Base-by-base conservation (phyloP, 108 stramenopile genomes). In the Conticribra guillardii region DNA sequence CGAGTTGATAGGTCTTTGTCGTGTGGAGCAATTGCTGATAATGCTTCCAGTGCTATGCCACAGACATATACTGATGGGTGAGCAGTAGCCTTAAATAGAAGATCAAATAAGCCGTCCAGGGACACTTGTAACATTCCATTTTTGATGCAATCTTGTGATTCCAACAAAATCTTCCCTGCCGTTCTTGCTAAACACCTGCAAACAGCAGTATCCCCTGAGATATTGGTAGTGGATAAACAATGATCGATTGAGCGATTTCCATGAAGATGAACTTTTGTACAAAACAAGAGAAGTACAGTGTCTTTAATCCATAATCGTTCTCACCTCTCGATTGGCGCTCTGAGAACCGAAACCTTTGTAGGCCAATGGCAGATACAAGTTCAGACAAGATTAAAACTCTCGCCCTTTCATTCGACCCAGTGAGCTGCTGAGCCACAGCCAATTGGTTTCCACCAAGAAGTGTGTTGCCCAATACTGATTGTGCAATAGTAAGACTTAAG, bases 341-440 rank as follows among this genome's bases (percentile, higher is more conserved):
- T 9, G 53, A 64, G 60, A 92, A 92, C 9, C 91, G 88, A 60
- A 88, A 87, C 47, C 88, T 66, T 56, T 92, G 91, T 30, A 86
- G 57, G 4, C 85, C 88, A 53, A 92, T 71, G 17, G 88, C 84
- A 3, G 85, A 82, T 24, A 84, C 69, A 14, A 92, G 59, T 51
- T 92, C 88, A 44, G 67, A 67, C 41, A 92, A 26, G 22, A 89
- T 85, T 14, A 52, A 54, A 24, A 69, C 62, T 71, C 87, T 76
- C 41, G 82, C 84, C 52, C 76, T 89, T 9, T 69, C 71, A 51
- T 89, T 87, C 29, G 86, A 53, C 62, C 64, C 67, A 16, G 66
- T 53, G 44, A 74, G 56, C 32, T 79, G 66, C 14, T 60, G 52
- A 30, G 67, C 73, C 24, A 74, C 16, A 18, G 51, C 21, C 33